Percentiles rank a stretch among this genome's conserved stretches.
Evolutionary conservation across 2,329 filamentous ascomycete genomes (phyloP).

Genomic region (Paradendryphiella salina): DNA sequence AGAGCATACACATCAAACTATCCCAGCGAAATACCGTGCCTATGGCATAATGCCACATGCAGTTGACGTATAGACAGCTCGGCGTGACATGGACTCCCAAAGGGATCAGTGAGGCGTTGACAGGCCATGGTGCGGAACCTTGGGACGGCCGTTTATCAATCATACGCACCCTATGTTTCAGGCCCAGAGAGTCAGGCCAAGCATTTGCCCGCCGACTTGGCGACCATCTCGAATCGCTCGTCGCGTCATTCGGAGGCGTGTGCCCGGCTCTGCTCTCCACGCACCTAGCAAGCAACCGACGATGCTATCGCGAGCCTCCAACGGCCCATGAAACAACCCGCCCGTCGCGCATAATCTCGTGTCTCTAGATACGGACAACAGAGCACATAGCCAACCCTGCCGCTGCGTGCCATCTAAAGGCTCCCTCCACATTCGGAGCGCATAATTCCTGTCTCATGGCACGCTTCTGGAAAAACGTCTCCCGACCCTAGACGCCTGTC

Average conservation of each 20-base stretch:
- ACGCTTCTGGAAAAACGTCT: slow-evolving; percentile 33
- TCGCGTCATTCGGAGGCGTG: slow-evolving; percentile 24
- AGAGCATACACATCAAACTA: slow-evolving; percentile 3
- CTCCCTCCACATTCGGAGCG: slow-evolving; percentile 15
- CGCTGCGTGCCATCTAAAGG: slow-evolving; percentile 4
- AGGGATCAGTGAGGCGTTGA: slow-evolving; percentile 9
- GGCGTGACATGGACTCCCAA: slow-evolving; percentile 2
- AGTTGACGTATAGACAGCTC: slow-evolving; percentile 7
- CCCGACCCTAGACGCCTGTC: slow-evolving; percentile 13
- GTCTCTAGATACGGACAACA: neutral
- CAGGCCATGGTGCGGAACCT: slow-evolving; percentile 11
- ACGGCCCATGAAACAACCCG: slow-evolving; percentile 33
- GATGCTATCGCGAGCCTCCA: neutral
- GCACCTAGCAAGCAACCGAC: neutral
- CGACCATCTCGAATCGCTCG: slow-evolving; percentile 9
- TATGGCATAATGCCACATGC: slow-evolving; percentile 13
- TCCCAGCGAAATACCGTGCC: neutral
- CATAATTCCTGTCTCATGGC: slow-evolving; percentile 28
- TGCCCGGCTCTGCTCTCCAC: slow-evolving; percentile 2
- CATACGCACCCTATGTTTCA: slow-evolving; percentile 37
- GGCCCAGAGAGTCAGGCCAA: slow-evolving; percentile 9
- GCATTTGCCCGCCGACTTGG: slow-evolving; percentile 15
- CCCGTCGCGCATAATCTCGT: slow-evolving; percentile 16
- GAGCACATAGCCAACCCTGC: slow-evolving; percentile 4
- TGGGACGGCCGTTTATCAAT: slow-evolving; percentile 22